Evolutionary conservation across 768 basidiomycete species (phyloP).

Genomic region (Macrolepiota albuminosa): DNA sequence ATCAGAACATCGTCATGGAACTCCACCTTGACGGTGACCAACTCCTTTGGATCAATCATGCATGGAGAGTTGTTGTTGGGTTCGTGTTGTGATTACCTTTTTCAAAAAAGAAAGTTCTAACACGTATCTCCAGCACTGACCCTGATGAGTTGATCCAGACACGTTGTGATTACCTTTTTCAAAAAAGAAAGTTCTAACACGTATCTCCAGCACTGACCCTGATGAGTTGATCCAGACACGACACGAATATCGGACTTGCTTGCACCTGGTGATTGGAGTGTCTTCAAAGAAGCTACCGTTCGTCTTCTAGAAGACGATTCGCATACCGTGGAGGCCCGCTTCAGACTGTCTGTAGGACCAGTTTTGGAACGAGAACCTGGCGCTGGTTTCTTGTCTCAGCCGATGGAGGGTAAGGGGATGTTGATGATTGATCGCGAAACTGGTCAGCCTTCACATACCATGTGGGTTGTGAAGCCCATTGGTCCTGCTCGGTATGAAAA

Average conservation of each 20-base stretch:
- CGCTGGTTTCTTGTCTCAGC: conserved; percentile 58
- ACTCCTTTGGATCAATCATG: conserved; percentile 94
- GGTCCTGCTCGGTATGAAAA: conserved; percentile 66
- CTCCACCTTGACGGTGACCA: conserved; percentile 91
- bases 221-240: conserved; percentile 64
- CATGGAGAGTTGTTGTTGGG: conserved; percentile 92
- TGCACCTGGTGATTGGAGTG: conserved; percentile 70
- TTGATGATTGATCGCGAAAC: conserved; percentile 92
- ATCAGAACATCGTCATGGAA: conserved; percentile 94
- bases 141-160: conserved; percentile 74
- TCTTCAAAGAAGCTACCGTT: conserved; percentile 84
- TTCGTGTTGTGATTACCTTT: conserved; percentile 32
- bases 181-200: not conserved
- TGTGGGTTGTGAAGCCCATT: conserved; percentile 94
- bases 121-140: conserved; percentile 55
- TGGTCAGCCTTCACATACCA: conserved; percentile 86
- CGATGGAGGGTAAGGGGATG: conserved; percentile 98
- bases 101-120: not conserved
- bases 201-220: conserved; percentile 66
- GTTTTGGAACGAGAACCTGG: conserved; percentile 53
- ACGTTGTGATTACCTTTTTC: conserved; percentile 27
- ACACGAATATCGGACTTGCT: conserved; percentile 80
- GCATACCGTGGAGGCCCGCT: conserved; percentile 89
- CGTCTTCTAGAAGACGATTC: conserved; percentile 87
- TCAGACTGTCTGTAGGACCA: conserved; percentile 77